Base-by-base conservation (phyloP, 306 rosid species). In the Lupinus albus region DNA sequence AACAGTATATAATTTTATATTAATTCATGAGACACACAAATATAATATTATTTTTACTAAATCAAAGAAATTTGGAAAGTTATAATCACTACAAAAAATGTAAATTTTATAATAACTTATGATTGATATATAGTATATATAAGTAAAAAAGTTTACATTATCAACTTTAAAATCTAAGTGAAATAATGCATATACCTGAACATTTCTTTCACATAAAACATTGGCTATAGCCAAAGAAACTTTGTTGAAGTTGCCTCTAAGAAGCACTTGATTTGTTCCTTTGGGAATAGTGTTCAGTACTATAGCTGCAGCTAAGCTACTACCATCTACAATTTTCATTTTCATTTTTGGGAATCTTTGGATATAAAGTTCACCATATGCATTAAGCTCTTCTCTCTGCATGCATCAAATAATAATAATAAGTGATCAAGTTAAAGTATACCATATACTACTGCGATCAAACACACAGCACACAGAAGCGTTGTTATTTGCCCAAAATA, bases 321-420 rank as follows among this genome's bases (percentile, higher is more conserved):
- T 81, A 6, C 91, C 88, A 68, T 86, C 88, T 14, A 86, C 86
- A 55, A 86, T 39, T 64, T 65, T 84, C 3, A 84, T 38, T 18
- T 70, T 81, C 46, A 84, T 47, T 15, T 74, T 1, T 10, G 91
- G 88, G 38, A 79, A 46, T 64, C 64, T 81, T 0, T 21, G 21
- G 11, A 77, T 72, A 38, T 77, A 86, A 7, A 74, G 13, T 48
- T 63, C 86, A 18, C 88, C 91, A 38, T 77, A 36, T 14, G 28
- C 41, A 56, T 86, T 86, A 49, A 83, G 71, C 25, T 72, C 79
- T 52, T 83, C 82, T 13, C 65, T 62, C 68, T 62, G 20, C 68
- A 44, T 16, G 38, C 9, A 44, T 11, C 17, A 17, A 17, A 11
- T 5, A 61, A 61, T 3, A 14, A n/a, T n/a, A n/a, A n/a, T 28